phyloP scores from a whole-genome alignment of 139 green algal species.

The Volvox reticuliferus region DNA sequence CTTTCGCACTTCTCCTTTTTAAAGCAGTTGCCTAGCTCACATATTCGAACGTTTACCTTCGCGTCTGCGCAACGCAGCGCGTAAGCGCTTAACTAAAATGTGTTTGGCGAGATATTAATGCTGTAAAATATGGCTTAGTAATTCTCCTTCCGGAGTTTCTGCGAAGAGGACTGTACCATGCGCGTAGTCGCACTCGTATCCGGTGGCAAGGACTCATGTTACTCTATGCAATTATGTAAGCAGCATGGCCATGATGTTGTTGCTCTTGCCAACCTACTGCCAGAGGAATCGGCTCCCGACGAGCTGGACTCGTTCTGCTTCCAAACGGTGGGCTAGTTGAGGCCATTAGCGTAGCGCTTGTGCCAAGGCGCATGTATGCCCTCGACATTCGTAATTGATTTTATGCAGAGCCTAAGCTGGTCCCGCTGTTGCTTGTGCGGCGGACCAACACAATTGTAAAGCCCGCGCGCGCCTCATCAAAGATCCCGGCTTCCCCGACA shows the following conservation, averaged over 20 bases:
- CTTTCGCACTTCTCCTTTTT: neutral
- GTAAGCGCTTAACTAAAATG: neutral
- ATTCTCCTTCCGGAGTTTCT: neutral
- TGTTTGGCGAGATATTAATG: neutral
- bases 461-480: neutral
- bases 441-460: conserved; percentile 2
- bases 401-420: neutral
- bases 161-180: neutral
- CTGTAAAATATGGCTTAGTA: neutral
- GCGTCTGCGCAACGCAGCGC: neutral
- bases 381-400: neutral
- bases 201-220: conserved; percentile 61
- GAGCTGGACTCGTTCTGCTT: conserved; percentile 97
- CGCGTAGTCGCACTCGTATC: conserved; percentile 49
- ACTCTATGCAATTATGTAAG: conserved; percentile 53
- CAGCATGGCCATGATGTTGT: conserved; percentile 65
- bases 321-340: conserved; percentile 81
- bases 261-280: conserved; percentile 60
- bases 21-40: neutral
- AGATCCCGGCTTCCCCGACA: conserved; percentile 25
- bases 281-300: conserved; percentile 59
- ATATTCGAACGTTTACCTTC: neutral
- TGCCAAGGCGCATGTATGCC: neutral
- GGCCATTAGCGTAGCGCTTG: neutral
- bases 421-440: neutral